Evolutionary conservation across 2,329 filamentous ascomycete species (phyloP).

Genomic region (Mariannaea sp.): DNA sequence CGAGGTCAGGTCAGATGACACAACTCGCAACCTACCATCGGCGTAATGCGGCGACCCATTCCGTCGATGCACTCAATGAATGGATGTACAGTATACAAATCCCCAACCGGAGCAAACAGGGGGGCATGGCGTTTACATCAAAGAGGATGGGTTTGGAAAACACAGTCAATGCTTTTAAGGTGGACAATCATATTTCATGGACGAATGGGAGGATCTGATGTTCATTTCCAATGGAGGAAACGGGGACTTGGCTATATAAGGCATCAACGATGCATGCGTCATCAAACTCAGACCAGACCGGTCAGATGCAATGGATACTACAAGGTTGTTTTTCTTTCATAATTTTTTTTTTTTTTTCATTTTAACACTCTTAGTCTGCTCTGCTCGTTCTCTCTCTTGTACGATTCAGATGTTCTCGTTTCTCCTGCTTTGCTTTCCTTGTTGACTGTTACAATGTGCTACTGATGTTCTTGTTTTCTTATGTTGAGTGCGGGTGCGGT

Average conservation of each 20-base stretch:
- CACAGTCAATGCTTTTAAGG: constrained; percentile 17
- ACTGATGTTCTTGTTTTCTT: no score
- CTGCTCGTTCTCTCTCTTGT: not conserved
- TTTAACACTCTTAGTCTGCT: not conserved
- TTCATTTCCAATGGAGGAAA: constrained; percentile 5
- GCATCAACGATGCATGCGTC: constrained; percentile 2
- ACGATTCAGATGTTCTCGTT: not conserved
- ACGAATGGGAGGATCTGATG: constrained; percentile 5
- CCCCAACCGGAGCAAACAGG: constrained; percentile 31
- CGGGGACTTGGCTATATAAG: constrained; percentile 7
- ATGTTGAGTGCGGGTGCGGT: not conserved
- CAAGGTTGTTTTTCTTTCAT: not conserved
- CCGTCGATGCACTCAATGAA: constrained; percentile 12
- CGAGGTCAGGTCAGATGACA: constrained; percentile 46
- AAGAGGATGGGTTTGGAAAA: constrained; percentile 35
- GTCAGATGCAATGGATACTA: constrained; percentile 9
- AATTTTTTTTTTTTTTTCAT: constrained; percentile 1
- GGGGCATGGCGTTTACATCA: constrained; percentile 38
- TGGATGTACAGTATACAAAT: constrained; percentile 34
- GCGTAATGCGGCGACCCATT: constrained; percentile 17
- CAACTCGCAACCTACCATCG: constrained; percentile 26
- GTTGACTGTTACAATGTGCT: not conserved
- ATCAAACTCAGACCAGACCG: constrained; percentile 5
- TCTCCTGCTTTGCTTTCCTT: not conserved
- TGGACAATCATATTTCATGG: constrained; percentile 7